Conservation (phyloP, 1,284 basidiomycete species). For the Cryptococcus wingfieldii region DNA sequence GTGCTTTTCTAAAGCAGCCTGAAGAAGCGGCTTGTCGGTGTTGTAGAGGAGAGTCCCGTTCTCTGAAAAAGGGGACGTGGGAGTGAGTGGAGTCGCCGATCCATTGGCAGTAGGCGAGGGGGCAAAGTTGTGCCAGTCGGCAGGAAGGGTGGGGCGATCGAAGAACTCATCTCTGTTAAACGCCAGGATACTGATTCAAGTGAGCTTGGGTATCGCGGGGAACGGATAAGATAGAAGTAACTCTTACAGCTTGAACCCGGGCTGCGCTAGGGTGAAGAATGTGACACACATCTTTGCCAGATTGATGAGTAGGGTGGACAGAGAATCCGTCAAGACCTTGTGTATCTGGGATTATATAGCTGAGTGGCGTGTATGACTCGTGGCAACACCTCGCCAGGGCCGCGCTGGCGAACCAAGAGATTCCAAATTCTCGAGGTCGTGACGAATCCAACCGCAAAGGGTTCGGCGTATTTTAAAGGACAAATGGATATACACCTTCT, state of each 20-base stretch:
- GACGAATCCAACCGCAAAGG: no score
- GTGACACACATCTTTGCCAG: constrained; percentile 40
- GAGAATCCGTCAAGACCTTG: no score
- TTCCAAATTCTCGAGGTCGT: no score
- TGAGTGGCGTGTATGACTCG: no score
- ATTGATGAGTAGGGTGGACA: no score
- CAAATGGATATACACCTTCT: no score
- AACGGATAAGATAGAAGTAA: not conserved
- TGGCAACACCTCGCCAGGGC: no score
- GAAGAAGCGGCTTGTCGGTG: not conserved
- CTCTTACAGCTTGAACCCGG: constrained; percentile 42
- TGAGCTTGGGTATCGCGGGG: not conserved
- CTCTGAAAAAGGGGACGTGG: no score
- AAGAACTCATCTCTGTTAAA: constrained; percentile 47
- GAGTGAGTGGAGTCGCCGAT: not conserved
- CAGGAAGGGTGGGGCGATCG: constrained; percentile 35
- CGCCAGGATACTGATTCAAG: constrained; percentile 28
- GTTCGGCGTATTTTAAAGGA: no score
- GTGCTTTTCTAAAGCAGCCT: not conserved
- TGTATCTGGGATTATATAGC: no score
- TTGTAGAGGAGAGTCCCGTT: not conserved
- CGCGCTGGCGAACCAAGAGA: no score
- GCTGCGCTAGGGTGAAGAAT: constrained; percentile 40
- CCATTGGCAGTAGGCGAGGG: not conserved
- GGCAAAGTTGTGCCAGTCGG: constrained; percentile 45